These are phyloP conservation scores for Harringtonia aguacate DNA, from an alignment of 2,329 filamentous ascomycete species.

Conservation along the genomic window DNA sequence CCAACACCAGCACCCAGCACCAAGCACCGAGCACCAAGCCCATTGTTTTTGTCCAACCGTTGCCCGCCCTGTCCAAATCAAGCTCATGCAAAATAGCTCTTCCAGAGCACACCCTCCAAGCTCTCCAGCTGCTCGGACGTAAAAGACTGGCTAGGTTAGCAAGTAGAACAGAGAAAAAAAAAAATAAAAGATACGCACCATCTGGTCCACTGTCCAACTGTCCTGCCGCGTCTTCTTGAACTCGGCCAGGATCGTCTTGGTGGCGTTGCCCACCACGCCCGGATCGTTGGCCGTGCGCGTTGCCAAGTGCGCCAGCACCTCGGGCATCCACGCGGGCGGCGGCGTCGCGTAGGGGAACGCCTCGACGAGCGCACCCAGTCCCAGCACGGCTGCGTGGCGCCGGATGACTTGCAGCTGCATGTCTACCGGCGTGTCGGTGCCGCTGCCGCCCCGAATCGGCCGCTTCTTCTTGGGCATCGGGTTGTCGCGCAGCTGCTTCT, in stretches of 20 bases:
- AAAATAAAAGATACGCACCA: conserved; percentile 45
- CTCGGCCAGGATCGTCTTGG: conserved; percentile 86
- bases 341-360: conserved; percentile 95
- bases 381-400: conserved; percentile 83
- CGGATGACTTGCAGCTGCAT: conserved; percentile 68
- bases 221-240: conserved; percentile 99
- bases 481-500: conserved; percentile 65
- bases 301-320: conserved; percentile 77
- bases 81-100: conserved; percentile 86
- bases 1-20: too few species aligned
- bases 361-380: conserved; percentile 81
- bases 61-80: neutral
- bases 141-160: conserved; percentile 55
- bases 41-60: neutral
- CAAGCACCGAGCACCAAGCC: too few species aligned
- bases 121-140: conserved; percentile 89
- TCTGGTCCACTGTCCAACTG: conserved; percentile 96
- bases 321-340: conserved; percentile 87
- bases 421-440: conserved; percentile 35
- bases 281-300: conserved; percentile 78
- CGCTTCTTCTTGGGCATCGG: conserved; percentile 69
- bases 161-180: neutral
- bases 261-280: conserved; percentile 88
- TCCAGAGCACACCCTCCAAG: conserved; percentile 93
- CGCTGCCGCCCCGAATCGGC: conserved; percentile 17